Conservation (phyloP, 768 basidiomycete species). For the Tricholoma matsutake region DNA sequence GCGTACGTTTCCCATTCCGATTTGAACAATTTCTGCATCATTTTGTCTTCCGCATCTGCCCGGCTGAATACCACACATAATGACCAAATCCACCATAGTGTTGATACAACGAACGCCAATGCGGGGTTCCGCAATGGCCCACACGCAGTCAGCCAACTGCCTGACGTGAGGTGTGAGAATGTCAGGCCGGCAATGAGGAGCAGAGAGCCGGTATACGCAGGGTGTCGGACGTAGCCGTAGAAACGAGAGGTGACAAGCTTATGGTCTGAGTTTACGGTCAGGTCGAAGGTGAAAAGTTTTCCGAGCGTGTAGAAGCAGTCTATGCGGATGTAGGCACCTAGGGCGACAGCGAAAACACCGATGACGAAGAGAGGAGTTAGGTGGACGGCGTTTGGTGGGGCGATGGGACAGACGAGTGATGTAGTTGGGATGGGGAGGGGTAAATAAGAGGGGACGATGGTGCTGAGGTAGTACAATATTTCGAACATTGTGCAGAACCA, state of each 20-base stretch:
- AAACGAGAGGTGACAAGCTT: conserved; percentile 40
- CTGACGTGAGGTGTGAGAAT: conserved; percentile 37
- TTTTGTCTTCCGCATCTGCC: conserved; percentile 43
- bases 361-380: conserved; percentile 32
- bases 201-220: conserved; percentile 44
- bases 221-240: conserved; percentile 47
- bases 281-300: conserved; percentile 46
- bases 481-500: conserved; percentile 21
- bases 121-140: conserved; percentile 24
- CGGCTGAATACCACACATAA: conserved; percentile 40
- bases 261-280: conserved; percentile 42
- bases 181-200: conserved; percentile 39
- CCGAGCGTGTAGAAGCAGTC: conserved; percentile 45
- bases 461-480: conserved; percentile 14
- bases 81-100: conserved; percentile 42
- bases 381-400: conserved; percentile 19
- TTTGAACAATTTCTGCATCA: conserved; percentile 41
- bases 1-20: conserved; percentile 46
- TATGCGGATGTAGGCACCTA: conserved; percentile 39
- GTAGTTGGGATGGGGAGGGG: conserved; percentile 31
- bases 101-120: conserved; percentile 25
- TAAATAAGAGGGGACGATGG: conserved; percentile 15
- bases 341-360: conserved; percentile 31
- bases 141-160: conserved; percentile 38
- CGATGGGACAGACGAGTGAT: conserved; percentile 26